These are phyloP conservation scores for Neoascochyta sp. DNA, from an alignment of 2,329 filamentous ascomycete species.

Conservation along the genomic window DNA sequence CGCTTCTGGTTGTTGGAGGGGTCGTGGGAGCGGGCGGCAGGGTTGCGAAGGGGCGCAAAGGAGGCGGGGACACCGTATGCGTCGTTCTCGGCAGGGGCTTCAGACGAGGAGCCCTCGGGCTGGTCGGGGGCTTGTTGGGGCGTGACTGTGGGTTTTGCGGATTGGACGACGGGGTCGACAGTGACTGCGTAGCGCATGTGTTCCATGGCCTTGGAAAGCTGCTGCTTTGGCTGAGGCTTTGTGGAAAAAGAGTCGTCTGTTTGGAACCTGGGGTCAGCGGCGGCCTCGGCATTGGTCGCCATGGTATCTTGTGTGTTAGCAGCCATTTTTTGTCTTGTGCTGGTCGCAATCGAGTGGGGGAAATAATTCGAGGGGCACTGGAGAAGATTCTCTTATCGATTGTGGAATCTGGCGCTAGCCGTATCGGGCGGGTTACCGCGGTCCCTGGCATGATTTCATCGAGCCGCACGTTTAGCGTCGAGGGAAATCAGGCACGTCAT, in stretches of 20 bases:
- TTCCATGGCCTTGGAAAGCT: slow-evolving; percentile 52
- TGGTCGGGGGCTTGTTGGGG: slow-evolving; percentile 7
- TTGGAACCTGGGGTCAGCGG: slow-evolving; percentile 21
- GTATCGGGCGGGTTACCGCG: slow-evolving; percentile 4
- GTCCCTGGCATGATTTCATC: slow-evolving; percentile 21
- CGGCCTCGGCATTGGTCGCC: slow-evolving; percentile 2
- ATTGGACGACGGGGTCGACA: slow-evolving; percentile 32
- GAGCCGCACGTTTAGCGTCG: slow-evolving; percentile 25
- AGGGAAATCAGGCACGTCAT: too few species aligned
- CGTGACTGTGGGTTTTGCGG: slow-evolving; percentile 12
- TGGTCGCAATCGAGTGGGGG: slow-evolving; percentile 1
- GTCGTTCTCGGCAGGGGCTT: slow-evolving; percentile 31
- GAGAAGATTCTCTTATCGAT: too few species aligned
- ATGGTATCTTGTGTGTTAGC: slow-evolving; percentile 9
- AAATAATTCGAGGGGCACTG: slow-evolving; percentile 12
- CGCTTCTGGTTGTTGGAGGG: slow-evolving; percentile 76
- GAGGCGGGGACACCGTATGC: slow-evolving; percentile 51
- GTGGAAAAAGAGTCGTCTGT: slow-evolving; percentile 31
- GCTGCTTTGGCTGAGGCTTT: slow-evolving; percentile 39
- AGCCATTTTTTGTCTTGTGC: slow-evolving; percentile 11
- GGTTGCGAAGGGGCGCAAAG: slow-evolving; percentile 45
- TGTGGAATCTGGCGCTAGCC: too few species aligned
- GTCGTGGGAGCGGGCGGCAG: slow-evolving; percentile 63
- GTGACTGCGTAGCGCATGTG: slow-evolving; percentile 51
- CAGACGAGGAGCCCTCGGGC: not conserved